Conservation (phyloP, 345 rosid genomes). For the Brassica napus region DNA sequence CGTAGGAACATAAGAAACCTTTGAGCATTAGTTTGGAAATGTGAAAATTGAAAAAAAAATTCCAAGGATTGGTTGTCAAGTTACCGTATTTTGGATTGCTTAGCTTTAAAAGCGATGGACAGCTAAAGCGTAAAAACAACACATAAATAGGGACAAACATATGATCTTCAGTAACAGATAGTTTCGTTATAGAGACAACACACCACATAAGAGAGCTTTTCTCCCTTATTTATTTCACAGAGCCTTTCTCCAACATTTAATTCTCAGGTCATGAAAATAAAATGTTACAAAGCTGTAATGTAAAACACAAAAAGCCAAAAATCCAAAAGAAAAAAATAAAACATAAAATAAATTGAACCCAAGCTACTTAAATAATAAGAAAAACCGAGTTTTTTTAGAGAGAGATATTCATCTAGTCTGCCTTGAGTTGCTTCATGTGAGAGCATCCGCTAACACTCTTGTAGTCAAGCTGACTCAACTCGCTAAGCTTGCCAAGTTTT, state of each 20-base stretch:
- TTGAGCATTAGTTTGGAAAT: too few species aligned
- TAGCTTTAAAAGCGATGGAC: too few species aligned
- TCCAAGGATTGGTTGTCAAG: too few species aligned
- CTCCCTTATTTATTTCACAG: not conserved
- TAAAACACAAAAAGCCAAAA: not conserved
- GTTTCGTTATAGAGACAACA: not conserved
- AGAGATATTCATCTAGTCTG: not conserved
- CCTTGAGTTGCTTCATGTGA: conserved; percentile 1
- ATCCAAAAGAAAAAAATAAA: not conserved
- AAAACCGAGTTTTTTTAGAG: not conserved
- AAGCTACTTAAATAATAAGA: not conserved
- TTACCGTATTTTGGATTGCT: too few species aligned
- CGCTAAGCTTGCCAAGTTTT: conserved; percentile 18
- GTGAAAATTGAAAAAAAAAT: not conserved
- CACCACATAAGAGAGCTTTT: not conserved
- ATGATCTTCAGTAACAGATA: not conserved
- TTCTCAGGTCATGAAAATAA: not conserved
- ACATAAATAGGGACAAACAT: not conserved
- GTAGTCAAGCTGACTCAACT: conserved; percentile 12
- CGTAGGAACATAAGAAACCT: too few species aligned
- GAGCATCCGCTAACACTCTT: not conserved
- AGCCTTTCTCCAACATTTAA: not conserved
- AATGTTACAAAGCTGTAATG: not conserved
- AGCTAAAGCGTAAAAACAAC: not conserved
- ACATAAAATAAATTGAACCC: not conserved